A percentile compares a stretch with the other conserved stretches of the same genome.
These are phyloP conservation scores for Protomyces lactucae-debilis DNA, from an alignment of 1,139 yeast species.

Conservation along the genomic window DNA sequence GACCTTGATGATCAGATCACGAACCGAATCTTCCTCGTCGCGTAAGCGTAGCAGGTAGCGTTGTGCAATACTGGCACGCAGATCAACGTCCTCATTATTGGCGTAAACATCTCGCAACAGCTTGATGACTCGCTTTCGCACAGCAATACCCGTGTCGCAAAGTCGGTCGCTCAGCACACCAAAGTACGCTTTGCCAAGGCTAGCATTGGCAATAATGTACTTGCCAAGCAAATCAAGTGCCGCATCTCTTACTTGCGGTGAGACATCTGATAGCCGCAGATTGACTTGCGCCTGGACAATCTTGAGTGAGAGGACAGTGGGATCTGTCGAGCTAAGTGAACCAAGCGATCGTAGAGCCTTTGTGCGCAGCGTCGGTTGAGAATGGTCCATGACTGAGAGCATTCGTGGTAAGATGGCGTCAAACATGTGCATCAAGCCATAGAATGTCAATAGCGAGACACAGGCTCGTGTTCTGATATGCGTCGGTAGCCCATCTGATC, in stretches of 20 bases:
- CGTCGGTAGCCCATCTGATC: background rate
- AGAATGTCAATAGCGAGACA: conserved; percentile 15
- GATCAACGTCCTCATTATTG: conserved; percentile 37
- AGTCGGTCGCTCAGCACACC: conserved; percentile 49
- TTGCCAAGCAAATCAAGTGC: conserved; percentile 61
- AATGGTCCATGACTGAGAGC: conserved; percentile 48
- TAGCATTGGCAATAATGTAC: conserved; percentile 48
- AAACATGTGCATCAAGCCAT: conserved; percentile 46
- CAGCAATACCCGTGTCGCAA: conserved; percentile 58
- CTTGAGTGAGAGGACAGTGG: conserved; percentile 48
- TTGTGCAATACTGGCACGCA: conserved; percentile 48
- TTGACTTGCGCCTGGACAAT: conserved; percentile 53
- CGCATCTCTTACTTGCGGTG: conserved; percentile 72
- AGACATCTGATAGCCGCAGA: conserved; percentile 51
- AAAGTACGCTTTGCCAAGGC: conserved; percentile 48
- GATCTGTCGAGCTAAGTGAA: conserved; percentile 50
- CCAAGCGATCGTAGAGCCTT: conserved; percentile 61
- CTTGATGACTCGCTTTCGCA: conserved; percentile 58
- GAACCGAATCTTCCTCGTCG: conserved; percentile 64
- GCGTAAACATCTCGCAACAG: conserved; percentile 51
- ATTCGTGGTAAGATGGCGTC: conserved; percentile 53
- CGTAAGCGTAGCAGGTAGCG: conserved; percentile 53
- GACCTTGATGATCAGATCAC: conserved; percentile 45
- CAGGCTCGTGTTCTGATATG: background rate
- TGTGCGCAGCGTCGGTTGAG: conserved; percentile 58